A percentile compares a stretch with the other conserved stretches of the same genome.
Conservation (phyloP, 1,284 basidiomycete species). For the Papiliotrema flavescens region DNA sequence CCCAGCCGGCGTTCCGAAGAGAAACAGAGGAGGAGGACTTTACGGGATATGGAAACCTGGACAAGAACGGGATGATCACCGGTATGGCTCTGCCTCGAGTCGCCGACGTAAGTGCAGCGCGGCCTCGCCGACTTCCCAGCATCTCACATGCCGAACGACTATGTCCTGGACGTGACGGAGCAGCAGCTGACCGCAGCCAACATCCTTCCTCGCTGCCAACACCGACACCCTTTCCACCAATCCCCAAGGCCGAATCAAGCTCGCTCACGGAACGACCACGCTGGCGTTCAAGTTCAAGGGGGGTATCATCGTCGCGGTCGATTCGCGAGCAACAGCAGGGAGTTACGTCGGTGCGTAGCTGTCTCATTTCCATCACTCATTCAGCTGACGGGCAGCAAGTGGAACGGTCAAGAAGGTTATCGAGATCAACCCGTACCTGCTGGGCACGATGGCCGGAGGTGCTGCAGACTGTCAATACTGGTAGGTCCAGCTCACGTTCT, state of each 20-base stretch:
- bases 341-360: constrained; percentile 80
- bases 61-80: constrained; percentile 33
- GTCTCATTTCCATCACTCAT: neutral
- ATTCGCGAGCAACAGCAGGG: constrained; percentile 95
- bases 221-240: constrained; percentile 85
- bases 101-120: constrained; percentile 37
- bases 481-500: constrained; percentile 49
- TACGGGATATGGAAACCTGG: constrained; percentile 65
- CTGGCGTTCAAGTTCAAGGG: constrained; percentile 96
- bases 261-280: constrained; percentile 97
- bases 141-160: no score
- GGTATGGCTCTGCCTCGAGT: constrained; percentile 46
- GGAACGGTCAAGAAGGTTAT: constrained; percentile 99
- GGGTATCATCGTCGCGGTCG: constrained; percentile 96
- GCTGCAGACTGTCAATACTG: constrained; percentile 62
- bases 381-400: constrained; percentile 59
- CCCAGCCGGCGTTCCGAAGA: constrained; percentile 53
- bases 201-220: constrained; percentile 79
- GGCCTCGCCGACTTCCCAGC: neutral
- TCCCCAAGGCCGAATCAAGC: constrained; percentile 92
- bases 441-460: constrained; percentile 99
- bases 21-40: constrained; percentile 56
- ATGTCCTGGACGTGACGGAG: no score
- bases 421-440: constrained; percentile 97
- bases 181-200: constrained; percentile 59